Conservation (phyloP, 2,329 filamentous ascomycete genomes). For the Xylaria digitata region DNA sequence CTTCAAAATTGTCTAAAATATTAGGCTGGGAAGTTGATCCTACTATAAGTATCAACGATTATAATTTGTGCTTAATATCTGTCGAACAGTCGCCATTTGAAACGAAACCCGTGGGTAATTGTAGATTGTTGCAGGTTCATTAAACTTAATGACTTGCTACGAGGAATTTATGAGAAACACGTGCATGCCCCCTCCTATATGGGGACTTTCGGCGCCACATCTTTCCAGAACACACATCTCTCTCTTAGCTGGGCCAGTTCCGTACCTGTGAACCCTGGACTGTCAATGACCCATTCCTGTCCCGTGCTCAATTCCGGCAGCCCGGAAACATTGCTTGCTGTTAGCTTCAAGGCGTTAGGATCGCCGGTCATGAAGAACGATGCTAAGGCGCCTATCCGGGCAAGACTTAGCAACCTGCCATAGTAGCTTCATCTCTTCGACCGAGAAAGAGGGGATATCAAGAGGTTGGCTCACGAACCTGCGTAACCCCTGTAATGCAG, state of each 20-base stretch:
- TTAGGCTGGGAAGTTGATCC: no score
- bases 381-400: constrained; percentile 63
- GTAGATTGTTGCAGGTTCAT: no score
- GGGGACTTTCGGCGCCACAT: constrained; percentile 58
- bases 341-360: constrained; percentile 68
- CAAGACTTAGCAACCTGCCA: constrained; percentile 22
- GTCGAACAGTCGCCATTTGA: no score
- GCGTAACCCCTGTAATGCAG: constrained; percentile 66
- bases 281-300: constrained; percentile 63
- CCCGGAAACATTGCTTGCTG: constrained; percentile 54
- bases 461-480: constrained; percentile 34
- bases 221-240: constrained; percentile 66
- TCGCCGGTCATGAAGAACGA: constrained; percentile 70
- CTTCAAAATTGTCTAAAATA: no score
- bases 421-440: background rate
- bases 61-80: no score
- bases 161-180: no score
- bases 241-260: constrained; percentile 54
- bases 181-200: constrained; percentile 49
- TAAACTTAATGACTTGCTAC: no score
- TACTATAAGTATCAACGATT: no score
- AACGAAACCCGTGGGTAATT: no score
- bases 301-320: constrained; percentile 58
- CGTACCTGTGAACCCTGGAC: constrained; percentile 57
- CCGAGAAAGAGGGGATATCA: background rate